phyloP scores from a whole-genome alignment of 2,329 filamentous ascomycete genomes.

The Fusarium sp. region DNA sequence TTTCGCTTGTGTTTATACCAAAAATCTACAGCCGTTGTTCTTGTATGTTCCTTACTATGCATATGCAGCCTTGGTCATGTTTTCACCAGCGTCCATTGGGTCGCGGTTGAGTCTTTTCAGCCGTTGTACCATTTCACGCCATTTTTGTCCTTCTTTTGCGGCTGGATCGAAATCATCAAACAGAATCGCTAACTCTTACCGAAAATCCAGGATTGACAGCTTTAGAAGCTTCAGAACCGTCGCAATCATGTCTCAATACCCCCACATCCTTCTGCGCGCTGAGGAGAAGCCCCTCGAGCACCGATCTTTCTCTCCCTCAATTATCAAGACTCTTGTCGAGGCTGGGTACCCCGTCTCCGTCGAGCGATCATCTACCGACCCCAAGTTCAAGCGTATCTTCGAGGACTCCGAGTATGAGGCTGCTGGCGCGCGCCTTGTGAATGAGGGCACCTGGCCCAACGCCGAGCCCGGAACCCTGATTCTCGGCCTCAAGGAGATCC shows the following conservation, averaged over 20 bases:
- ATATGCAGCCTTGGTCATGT: neutral
- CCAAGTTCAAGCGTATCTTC: constrained; percentile 73
- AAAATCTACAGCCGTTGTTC: neutral
- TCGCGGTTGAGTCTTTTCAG: constrained; percentile 5
- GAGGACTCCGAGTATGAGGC: constrained; percentile 70
- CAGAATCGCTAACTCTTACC: constrained; percentile 10
- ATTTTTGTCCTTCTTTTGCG: neutral
- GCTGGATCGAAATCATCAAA: neutral
- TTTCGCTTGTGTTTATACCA: neutral
- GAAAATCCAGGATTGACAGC: constrained; percentile 12
- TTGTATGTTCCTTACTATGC: neutral
- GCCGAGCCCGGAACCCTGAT: constrained; percentile 77
- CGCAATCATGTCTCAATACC: constrained; percentile 45
- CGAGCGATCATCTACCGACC: constrained; percentile 61
- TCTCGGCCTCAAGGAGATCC: constrained; percentile 81
- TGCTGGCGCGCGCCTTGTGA: constrained; percentile 72
- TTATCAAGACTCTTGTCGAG: constrained; percentile 67
- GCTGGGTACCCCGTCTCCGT: constrained; percentile 76
- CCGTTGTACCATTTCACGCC: neutral
- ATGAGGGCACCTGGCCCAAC: constrained; percentile 73
- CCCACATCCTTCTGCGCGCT: constrained; percentile 63
- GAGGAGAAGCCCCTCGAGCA: constrained; percentile 66
- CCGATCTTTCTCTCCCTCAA: constrained; percentile 54
- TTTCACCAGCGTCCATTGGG: constrained; percentile 5
- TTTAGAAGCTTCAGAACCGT: constrained; percentile 7